Conservation (phyloP, 164 flowering plant genomes). For the Tetracentron sinense region DNA sequence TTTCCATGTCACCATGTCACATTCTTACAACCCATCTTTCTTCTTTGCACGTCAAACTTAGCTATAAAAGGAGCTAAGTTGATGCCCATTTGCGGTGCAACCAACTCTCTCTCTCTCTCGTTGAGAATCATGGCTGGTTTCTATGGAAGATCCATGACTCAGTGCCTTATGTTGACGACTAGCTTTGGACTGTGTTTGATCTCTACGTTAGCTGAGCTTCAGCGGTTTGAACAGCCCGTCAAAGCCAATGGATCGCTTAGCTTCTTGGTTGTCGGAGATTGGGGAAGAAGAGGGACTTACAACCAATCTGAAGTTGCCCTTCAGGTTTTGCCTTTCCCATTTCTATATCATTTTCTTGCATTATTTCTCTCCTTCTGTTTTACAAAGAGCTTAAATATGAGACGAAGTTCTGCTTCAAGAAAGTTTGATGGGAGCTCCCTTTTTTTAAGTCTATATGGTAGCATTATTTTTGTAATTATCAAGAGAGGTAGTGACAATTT, state of each 20-base stretch:
- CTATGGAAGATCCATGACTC: background rate
- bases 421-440: no score
- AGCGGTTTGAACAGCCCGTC: constrained; percentile 23
- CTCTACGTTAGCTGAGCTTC: constrained; percentile 26
- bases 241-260: constrained; percentile 42
- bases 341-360: background rate
- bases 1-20: no score
- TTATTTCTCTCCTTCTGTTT: background rate
- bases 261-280: constrained; percentile 51
- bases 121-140: constrained; percentile 1
- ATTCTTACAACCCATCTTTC: no score
- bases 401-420: no score
- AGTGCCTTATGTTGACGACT: background rate
- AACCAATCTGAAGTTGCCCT: constrained; percentile 45
- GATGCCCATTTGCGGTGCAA: no score
- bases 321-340: constrained; percentile 26
- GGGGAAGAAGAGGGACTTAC: constrained; percentile 50
- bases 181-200: background rate
- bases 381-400: background rate
- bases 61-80: no score
- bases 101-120: background rate
- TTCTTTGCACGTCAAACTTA: no score
- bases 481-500: no score
- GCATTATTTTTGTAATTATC: no score
- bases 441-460: no score